A percentile compares a stretch with the other conserved stretches of the same genome.
Evolutionary conservation across 202 grass and related monocot genomes (phyloP).

Genomic region (Brachypodium distachyon): DNA sequence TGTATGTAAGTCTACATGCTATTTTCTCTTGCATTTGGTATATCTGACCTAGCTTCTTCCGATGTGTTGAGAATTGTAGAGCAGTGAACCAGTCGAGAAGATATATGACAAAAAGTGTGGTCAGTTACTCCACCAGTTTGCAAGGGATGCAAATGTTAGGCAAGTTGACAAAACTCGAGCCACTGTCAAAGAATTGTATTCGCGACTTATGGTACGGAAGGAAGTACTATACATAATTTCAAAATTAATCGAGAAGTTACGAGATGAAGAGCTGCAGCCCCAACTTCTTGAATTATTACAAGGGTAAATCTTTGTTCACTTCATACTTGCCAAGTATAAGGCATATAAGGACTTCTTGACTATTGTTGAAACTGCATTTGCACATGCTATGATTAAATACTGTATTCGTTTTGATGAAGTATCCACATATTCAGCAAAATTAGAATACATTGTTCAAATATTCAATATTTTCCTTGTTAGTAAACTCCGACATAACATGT

Average conservation of each 20-base stretch:
- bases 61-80: constrained; percentile 31
- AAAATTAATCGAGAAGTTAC: constrained; percentile 45
- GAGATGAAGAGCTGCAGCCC: constrained; percentile 73
- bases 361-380: background rate
- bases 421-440: background rate
- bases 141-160: constrained; percentile 28
- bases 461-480: background rate
- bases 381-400: background rate
- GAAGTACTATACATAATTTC: constrained; percentile 53
- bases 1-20: background rate
- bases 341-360: background rate
- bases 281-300: constrained; percentile 59
- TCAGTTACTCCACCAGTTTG: constrained; percentile 40
- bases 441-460: background rate
- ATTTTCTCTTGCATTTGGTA: background rate
- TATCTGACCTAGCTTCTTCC: background rate
- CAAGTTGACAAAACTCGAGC: constrained; percentile 50
- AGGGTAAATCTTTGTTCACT: constrained; percentile 36
- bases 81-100: constrained; percentile 35
- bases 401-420: background rate
- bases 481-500: background rate
- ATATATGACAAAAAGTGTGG: constrained; percentile 52
- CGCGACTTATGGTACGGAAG: constrained; percentile 34
- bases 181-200: constrained; percentile 52
- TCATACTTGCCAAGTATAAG: background rate